Evolutionary conservation across 2,329 filamentous ascomycete species (phyloP).

Genomic region (Eutypella sp.): DNA sequence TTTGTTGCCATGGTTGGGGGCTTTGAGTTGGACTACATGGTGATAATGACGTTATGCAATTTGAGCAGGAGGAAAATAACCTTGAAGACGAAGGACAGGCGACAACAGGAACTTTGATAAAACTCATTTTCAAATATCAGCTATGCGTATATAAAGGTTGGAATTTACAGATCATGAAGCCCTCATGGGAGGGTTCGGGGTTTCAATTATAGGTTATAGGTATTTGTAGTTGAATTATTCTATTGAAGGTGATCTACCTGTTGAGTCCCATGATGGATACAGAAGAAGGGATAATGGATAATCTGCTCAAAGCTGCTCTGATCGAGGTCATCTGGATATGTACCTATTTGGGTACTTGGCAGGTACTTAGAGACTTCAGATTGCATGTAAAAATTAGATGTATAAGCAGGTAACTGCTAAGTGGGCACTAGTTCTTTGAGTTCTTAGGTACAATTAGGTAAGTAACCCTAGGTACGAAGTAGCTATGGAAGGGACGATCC

Average conservation of each 20-base stretch:
- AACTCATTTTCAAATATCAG: constrained; percentile 20
- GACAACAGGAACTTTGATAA: constrained; percentile 24
- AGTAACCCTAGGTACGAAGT: no score
- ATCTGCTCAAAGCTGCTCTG: no score
- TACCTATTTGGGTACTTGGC: no score
- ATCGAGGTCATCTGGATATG: no score
- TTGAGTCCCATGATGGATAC: no score
- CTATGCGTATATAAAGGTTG: no score
- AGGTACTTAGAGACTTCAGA: no score
- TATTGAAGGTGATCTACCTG: not conserved
- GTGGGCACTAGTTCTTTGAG: no score
- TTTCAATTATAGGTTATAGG: constrained; percentile 1
- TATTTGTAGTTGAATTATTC: not conserved
- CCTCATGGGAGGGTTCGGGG: constrained; percentile 12
- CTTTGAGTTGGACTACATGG: constrained; percentile 10
- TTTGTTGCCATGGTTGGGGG: constrained; percentile 6
- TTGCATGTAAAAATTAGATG: no score
- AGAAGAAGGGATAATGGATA: not conserved
- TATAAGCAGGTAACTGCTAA: no score
- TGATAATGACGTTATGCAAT: constrained; percentile 23
- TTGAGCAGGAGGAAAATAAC: constrained; percentile 13
- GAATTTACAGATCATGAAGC: constrained; percentile 11
- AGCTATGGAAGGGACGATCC: no score
- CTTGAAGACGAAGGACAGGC: constrained; percentile 20
- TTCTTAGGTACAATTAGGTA: no score